phyloP scores from a whole-genome alignment of 306 rosid species.

The Benincasa hispida region DNA sequence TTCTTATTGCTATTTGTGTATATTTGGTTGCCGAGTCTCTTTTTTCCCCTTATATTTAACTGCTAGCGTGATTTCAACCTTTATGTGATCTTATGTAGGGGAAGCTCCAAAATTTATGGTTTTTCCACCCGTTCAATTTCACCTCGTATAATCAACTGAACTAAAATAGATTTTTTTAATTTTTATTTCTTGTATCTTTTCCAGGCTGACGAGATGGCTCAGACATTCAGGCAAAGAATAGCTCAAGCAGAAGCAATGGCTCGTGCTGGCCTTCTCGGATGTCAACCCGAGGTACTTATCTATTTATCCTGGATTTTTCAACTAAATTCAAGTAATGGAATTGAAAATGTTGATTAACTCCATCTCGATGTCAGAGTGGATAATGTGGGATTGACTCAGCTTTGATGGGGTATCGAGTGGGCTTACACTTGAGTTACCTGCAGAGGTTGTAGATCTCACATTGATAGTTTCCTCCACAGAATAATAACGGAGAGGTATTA shows the following conservation, averaged over 20 bases:
- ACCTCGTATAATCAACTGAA: not conserved
- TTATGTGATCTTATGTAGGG: not conserved
- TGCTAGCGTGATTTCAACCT: not conserved
- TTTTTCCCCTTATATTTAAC: not conserved
- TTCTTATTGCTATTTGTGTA: not conserved
- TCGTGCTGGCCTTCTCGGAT: conserved; percentile 84
- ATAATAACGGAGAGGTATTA: conserved; percentile 6
- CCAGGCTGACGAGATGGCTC: conserved; percentile 98
- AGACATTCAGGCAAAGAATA: conserved; percentile 87
- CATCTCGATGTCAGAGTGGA: conserved; percentile 53
- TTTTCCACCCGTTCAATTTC: not conserved
- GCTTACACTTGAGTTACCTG: conserved; percentile 59
- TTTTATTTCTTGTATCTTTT: conserved; percentile 12
- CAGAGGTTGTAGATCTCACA: conserved; percentile 64
- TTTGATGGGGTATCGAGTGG: conserved; percentile 75
- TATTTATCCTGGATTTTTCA: not conserved
- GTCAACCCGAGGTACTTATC: conserved; percentile 77
- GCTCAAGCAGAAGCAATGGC: conserved; percentile 99
- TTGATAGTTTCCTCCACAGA: conserved; percentile 47
- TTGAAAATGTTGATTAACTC: not conserved
- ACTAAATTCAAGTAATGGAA: not conserved
- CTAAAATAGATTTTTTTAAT: not conserved
- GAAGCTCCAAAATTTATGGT: not conserved
- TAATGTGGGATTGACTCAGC: conserved; percentile 42
- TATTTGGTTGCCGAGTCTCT: not conserved